A percentile compares a stretch with the other conserved stretches of the same genome.
Conservation (phyloP, 2,329 filamentous ascomycete species). For the Phialocephala sp. region DNA sequence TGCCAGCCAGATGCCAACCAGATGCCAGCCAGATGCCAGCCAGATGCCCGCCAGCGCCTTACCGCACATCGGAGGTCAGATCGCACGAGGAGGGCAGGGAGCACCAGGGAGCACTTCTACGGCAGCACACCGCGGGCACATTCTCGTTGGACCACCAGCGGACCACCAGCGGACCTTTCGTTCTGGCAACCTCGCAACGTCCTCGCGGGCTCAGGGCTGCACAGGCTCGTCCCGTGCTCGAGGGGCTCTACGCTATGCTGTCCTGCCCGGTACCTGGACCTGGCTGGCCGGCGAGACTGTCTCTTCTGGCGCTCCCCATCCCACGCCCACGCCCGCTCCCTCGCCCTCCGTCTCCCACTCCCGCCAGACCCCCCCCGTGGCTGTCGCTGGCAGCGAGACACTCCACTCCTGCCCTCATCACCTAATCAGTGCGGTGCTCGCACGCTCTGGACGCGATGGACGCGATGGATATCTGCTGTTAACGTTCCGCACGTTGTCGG, state of each 20-base stretch:
- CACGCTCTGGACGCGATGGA: not conserved
- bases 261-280: not conserved
- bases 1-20: too few species aligned
- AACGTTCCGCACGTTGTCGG: slow-evolving; percentile 1
- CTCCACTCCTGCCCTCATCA: not conserved
- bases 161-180: too few species aligned
- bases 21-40: too few species aligned
- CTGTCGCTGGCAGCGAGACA: not conserved
- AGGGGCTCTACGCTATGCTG: not conserved
- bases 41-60: too few species aligned
- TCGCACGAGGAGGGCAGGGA: too few species aligned
- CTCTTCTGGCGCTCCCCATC: not conserved
- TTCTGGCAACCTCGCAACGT: not conserved
- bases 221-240: not conserved
- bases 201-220: not conserved
- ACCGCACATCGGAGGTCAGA: too few species aligned
- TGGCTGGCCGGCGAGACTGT: not conserved
- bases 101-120: too few species aligned
- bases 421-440: not conserved
- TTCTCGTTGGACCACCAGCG: not conserved
- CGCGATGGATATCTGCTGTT: not conserved
- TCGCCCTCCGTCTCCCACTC: not conserved
- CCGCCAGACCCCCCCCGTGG: not conserved
- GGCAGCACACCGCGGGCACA: not conserved
- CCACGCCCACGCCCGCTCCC: not conserved